Evolutionary conservation across 306 rosid genomes (phyloP), one percentile per base, ranked within the genome.

Genomic region (Crataegus laevigata): DNA sequence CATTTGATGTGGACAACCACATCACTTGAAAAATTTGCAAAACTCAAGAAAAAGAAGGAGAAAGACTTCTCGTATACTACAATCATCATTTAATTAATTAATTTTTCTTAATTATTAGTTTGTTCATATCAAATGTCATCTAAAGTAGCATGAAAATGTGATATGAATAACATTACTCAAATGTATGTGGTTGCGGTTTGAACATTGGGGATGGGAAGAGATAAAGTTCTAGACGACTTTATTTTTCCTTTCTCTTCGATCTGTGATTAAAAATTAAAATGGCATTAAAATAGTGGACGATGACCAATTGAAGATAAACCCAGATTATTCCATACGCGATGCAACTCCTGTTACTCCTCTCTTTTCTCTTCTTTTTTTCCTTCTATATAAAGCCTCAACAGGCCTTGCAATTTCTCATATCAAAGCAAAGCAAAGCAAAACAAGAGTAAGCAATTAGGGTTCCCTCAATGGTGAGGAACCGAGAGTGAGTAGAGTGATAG

Each of bases 241-340:
- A 71, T 50, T 79, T 73, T 87, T 85, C 78, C 89, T 77, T 85
- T 66, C 81, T 82, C 66, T 72, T 62, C 47, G 74, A 34, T 80
- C 58, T 71, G 75, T 12, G 66, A 30, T 18, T 12, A 12, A 11
- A 11, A 12, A 59, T 22, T 75, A 72, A 62, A 85, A 69, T 29
- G 63, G 50, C 45, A 77, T 60, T 83, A 84, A 83, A 93, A 80
- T 83, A 91, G 47, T 79, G 61, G 5, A 69, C 40, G 54, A 78
- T 77, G 74, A 73, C 76, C 75, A 83, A 86, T 89, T 73, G 78
- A 82, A 82, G 91, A 87, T 82, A 74, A 87, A 85, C 84, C 68
- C 87, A 82, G 84, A 86, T 79, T 90, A 90, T 94, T 94, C 96
- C 86, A 81, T 77, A 67, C 69, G 68, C 81, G 85, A 77, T 83